These are phyloP conservation scores for Pyronema domesticum DNA, from an alignment of 495 filamentous ascomycete species.

Conservation along the genomic window DNA sequence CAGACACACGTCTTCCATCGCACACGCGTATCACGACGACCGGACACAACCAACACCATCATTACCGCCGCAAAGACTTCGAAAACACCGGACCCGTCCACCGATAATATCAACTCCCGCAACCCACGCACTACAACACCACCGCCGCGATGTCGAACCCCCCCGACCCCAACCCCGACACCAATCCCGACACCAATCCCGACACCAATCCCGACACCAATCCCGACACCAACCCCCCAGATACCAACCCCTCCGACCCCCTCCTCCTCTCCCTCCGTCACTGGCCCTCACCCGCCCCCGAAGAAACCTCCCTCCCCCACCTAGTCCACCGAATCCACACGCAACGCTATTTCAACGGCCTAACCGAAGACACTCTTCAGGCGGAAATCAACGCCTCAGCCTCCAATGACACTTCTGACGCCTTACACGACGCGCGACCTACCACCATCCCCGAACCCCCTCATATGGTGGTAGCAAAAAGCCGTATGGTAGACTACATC, in stretches of 20 bases:
- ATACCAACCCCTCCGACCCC: neutral
- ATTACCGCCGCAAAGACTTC: too few species aligned
- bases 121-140: too few species aligned
- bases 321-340: constrained; percentile 58
- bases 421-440: constrained; percentile 16
- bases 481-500: constrained; percentile 6
- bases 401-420: constrained; percentile 14
- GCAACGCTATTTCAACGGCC: constrained; percentile 48
- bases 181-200: too few species aligned
- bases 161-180: neutral
- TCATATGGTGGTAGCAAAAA: constrained; percentile 15
- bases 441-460: constrained; percentile 9
- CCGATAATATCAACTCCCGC: too few species aligned
- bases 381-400: constrained; percentile 16
- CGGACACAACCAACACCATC: too few species aligned
- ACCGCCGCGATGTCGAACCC: too few species aligned
- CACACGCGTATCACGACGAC: too few species aligned
- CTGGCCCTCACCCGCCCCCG: constrained; percentile 35
- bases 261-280: constrained; percentile 43
- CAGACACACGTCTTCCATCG: too few species aligned
- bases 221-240: neutral
- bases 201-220: too few species aligned
- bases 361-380: constrained; percentile 17
- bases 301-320: constrained; percentile 43
- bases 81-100: too few species aligned